Evolutionary conservation across 768 basidiomycete genomes (phyloP).

Genomic region (Phanerochaete sordida): DNA sequence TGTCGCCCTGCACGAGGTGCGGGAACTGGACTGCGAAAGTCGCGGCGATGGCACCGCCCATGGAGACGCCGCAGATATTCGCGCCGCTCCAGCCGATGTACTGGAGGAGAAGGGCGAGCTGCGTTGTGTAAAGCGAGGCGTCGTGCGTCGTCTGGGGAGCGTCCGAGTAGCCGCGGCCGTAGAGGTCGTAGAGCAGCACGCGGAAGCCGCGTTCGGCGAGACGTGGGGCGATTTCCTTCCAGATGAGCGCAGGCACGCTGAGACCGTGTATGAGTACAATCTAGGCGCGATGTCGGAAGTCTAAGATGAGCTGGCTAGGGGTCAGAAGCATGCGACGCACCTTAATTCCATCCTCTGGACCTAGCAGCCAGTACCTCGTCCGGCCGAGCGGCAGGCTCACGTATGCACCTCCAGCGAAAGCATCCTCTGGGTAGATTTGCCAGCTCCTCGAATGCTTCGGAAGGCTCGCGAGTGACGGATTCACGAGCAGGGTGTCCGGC

Average conservation of each 20-base stretch:
- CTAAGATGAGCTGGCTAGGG: neutral
- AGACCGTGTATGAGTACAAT: slow-evolving; percentile 77
- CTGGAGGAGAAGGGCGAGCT: slow-evolving; percentile 83
- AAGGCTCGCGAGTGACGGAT: slow-evolving; percentile 59
- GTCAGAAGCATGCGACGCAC: slow-evolving; percentile 31
- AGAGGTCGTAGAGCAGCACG: slow-evolving; percentile 77
- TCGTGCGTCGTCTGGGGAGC: slow-evolving; percentile 72
- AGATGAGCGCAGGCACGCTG: slow-evolving; percentile 72
- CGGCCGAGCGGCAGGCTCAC: slow-evolving; percentile 62
- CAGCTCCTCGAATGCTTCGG: slow-evolving; percentile 55
- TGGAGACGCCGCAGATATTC: slow-evolving; percentile 66
- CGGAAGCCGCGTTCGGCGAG: slow-evolving; percentile 64
- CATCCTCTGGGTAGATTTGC: slow-evolving; percentile 70
- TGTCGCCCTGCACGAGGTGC: slow-evolving; percentile 59
- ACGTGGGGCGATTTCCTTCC: slow-evolving; percentile 69
- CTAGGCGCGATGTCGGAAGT: slow-evolving; percentile 32
- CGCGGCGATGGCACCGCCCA: slow-evolving; percentile 76
- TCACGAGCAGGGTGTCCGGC: slow-evolving; percentile 44
- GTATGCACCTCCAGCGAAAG: slow-evolving; percentile 61
- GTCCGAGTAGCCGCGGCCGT: slow-evolving; percentile 81
- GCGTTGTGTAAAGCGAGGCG: slow-evolving; percentile 60
- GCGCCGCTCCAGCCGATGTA: slow-evolving; percentile 70
- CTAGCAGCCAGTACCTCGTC: slow-evolving; percentile 74
- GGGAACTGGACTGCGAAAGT: slow-evolving; percentile 73
- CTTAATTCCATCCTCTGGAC: slow-evolving; percentile 64